Evolutionary conservation across 2,329 filamentous ascomycete species (phyloP).

Genomic region (Leptographium flavum): DNA sequence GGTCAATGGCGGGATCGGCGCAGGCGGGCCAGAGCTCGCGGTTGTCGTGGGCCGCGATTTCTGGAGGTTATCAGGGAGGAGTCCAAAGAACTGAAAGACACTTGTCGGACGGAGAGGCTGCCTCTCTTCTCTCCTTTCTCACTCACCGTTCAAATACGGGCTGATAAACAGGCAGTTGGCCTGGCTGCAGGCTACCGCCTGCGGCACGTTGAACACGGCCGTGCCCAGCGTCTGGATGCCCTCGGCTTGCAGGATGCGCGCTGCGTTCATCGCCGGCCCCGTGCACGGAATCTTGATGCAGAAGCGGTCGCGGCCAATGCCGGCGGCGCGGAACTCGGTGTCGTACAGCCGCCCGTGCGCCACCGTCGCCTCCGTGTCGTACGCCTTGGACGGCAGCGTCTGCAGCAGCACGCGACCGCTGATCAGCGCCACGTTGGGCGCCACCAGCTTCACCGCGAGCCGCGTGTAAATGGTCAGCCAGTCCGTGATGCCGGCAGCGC

Average conservation of each 20-base stretch:
- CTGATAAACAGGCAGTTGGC: conserved; percentile 32
- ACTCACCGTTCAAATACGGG: conserved; percentile 32
- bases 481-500: conserved; percentile 25
- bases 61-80: too few species aligned
- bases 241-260: conserved; percentile 25
- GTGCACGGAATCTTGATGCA: conserved; percentile 38
- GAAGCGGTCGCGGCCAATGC: conserved; percentile 29
- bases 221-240: conserved; percentile 31
- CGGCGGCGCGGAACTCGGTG: conserved; percentile 27
- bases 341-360: conserved; percentile 32
- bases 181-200: conserved; percentile 34
- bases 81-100: too few species aligned
- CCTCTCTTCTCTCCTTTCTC: conserved; percentile 16
- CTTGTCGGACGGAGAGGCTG: too few species aligned
- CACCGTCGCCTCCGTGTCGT: conserved; percentile 28
- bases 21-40: conserved; percentile 29
- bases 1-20: conserved; percentile 29
- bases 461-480: conserved; percentile 35
- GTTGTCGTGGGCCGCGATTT: conserved; percentile 28
- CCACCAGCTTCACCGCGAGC: conserved; percentile 30
- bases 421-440: conserved; percentile 29
- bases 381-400: conserved; percentile 29
- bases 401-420: conserved; percentile 34
- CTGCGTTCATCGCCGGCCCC: conserved; percentile 30
- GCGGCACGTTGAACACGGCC: conserved; percentile 29